Base-by-base conservation (phyloP, 495 filamentous ascomycete species). In the Antarctomyces pellizariae region DNA sequence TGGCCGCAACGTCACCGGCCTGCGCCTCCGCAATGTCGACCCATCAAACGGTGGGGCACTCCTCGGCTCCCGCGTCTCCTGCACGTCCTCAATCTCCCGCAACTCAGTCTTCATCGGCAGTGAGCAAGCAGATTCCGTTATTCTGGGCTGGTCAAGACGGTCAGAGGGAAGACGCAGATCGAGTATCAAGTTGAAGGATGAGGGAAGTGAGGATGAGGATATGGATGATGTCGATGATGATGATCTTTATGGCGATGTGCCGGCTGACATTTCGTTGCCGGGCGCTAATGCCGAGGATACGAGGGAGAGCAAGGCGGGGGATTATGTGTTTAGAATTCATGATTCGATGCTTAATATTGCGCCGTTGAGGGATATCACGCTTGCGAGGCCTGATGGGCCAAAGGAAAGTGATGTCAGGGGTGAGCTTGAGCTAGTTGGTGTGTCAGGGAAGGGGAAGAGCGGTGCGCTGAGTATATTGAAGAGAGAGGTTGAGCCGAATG, bases 1-100 rank as follows among this genome's bases (percentile, higher is more conserved):
- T 45, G 86, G 86, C n/a, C 62, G 84, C 23, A 86, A 78, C 5
- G 78, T 99, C 13, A 90, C 82, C 19, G 80, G 82, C 4, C 54
- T 93, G 16, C 63, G 60, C 3, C 45, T 97, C 24, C 64, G 63
- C 25, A 47, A 62, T 9, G 46, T 92, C 18, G 44, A 57, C 9
- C 36, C 48, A 23, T 62, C 74, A 21, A 42, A 59, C 1, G 74
- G 73, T 12, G 71, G 67, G 2, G 36, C 47, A 24, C 32, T 76
- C 7, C 46, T 89, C 32, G 57, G 57, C 14, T 62, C 64, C 17
- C 52, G 60, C 15, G 64, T 71, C n/a, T 71, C 75, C 3, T 77
- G 71, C 23, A 58, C 75, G 1, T 59, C 67, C 16, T 56, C 57
- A 16, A 44, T 95, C 7, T 67, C 67, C 1, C 58, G 63, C 29